These are phyloP conservation scores for Zopfochytrium polystomum DNA, from an alignment of 371 early-diverging fungal species.

Conservation along the genomic window DNA sequence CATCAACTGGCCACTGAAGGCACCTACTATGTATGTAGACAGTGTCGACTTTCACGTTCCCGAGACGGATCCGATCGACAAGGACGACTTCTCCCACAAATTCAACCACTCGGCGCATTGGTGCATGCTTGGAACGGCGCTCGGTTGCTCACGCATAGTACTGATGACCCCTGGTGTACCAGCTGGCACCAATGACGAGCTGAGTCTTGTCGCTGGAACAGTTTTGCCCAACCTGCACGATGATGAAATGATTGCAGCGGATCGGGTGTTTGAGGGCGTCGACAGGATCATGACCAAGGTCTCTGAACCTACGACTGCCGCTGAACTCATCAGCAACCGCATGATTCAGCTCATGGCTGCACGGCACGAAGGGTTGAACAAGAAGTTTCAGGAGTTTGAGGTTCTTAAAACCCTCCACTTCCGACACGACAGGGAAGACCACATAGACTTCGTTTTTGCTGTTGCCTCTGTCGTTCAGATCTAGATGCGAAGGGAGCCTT, in stretches of 20 bases:
- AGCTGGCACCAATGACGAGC: conserved; percentile 3
- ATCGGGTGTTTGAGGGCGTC: conserved; percentile 1
- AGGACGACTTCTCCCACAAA: background rate
- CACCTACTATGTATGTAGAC: conserved; percentile 10
- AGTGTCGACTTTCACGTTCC: conserved; percentile 3
- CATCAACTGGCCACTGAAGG: background rate
- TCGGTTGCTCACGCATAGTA: conserved; percentile 1
- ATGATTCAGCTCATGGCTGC: conserved; percentile 2
- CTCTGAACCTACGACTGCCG: background rate
- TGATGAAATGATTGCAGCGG: conserved; percentile 11
- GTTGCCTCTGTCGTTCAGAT: conserved; percentile 7
- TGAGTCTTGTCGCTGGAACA: background rate
- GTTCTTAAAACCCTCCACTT: background rate
- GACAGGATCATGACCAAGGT: background rate
- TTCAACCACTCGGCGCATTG: conserved; percentile 4
- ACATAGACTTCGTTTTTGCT: background rate
- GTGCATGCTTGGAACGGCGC: conserved; percentile 1
- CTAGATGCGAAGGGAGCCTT: conserved; percentile 2
- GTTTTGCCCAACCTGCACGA: background rate
- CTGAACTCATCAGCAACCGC: background rate
- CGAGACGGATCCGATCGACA: conserved; percentile 1
- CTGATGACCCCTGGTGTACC: background rate
- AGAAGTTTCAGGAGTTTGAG: conserved; percentile 3
- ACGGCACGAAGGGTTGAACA: conserved; percentile 10
- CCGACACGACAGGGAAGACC: background rate